Evolutionary conservation across 1,139 yeast genomes (phyloP).

Genomic region (Yamadazyma diddensiae): DNA sequence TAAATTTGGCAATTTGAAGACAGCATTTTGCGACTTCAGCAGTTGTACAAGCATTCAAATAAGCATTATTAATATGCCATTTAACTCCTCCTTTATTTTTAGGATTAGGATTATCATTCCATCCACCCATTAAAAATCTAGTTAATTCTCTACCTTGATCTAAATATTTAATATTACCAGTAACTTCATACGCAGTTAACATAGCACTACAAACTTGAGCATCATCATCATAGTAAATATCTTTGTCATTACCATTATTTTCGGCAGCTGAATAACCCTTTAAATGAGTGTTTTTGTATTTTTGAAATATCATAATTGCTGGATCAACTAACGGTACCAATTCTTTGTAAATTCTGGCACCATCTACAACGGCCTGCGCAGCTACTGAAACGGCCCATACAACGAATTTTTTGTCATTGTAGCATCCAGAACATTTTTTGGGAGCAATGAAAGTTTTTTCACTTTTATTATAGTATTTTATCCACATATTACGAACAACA

Average conservation of each 20-base stretch:
- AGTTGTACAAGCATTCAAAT: constrained; percentile 65
- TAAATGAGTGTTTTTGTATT: constrained; percentile 49
- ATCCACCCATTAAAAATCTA: constrained; percentile 65
- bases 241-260: constrained; percentile 53
- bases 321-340: constrained; percentile 56
- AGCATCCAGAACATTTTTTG: constrained; percentile 46
- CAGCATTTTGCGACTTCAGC: constrained; percentile 71
- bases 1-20: constrained; percentile 53
- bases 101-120: constrained; percentile 46
- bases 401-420: constrained; percentile 53
- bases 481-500: constrained; percentile 45
- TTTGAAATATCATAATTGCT: constrained; percentile 49
- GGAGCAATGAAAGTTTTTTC: constrained; percentile 44
- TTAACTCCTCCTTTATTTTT: constrained; percentile 56
- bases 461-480: constrained; percentile 41
- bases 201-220: constrained; percentile 73
- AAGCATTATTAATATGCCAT: constrained; percentile 64
- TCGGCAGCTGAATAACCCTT: constrained; percentile 62
- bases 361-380: constrained; percentile 60
- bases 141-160: constrained; percentile 60
- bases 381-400: constrained; percentile 71
- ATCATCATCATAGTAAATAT: constrained; percentile 72
- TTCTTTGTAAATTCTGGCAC: constrained; percentile 58
- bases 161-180: constrained; percentile 51
- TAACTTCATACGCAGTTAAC: constrained; percentile 67